A percentile compares a stretch with the other conserved stretches of the same genome.
Evolutionary conservation across 2,329 filamentous ascomycete species (phyloP).

Genomic region (Elsinoe australis): DNA sequence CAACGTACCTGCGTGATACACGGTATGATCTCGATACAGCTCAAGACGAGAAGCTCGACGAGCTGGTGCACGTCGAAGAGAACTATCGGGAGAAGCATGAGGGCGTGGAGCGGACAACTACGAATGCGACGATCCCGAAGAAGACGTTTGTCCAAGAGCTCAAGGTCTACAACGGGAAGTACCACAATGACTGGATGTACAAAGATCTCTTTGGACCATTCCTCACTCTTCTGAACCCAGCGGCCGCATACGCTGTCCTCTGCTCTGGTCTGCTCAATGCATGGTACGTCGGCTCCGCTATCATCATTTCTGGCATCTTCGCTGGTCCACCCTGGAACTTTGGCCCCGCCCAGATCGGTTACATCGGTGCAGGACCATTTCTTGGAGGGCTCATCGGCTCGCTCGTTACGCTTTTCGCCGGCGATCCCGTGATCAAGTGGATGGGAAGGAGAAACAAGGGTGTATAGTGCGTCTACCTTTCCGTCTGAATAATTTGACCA

Average conservation of each 20-base stretch:
- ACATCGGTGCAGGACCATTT: constrained; percentile 22
- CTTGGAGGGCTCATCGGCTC: constrained; percentile 21
- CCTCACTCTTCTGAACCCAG: constrained; percentile 21
- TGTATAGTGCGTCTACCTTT: constrained; percentile 12
- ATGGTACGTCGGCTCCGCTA: constrained; percentile 22
- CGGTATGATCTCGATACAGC: constrained; percentile 20
- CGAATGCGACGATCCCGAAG: constrained; percentile 18
- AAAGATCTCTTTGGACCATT: constrained; percentile 23
- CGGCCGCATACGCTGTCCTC: constrained; percentile 20
- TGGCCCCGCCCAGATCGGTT: constrained; percentile 21
- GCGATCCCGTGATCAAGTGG: constrained; percentile 22
- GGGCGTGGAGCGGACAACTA: constrained; percentile 7
- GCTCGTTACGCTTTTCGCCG: constrained; percentile 16
- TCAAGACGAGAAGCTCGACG: constrained; percentile 20
- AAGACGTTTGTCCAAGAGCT: constrained; percentile 23
- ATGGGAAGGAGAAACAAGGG: constrained; percentile 21
- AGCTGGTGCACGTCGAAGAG: constrained; percentile 20
- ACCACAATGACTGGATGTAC: constrained; percentile 21
- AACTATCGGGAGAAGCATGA: constrained; percentile 13
- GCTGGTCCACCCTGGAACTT: constrained; percentile 21
- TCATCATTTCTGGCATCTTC: constrained; percentile 24
- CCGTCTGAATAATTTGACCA: too few species aligned
- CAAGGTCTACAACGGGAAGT: constrained; percentile 19
- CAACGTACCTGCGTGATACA: constrained; percentile 25
- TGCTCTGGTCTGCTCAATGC: constrained; percentile 21